These are phyloP conservation scores for Coemansia sp. DNA, from an alignment of 192 early-diverging fungal genomes.

Conservation along the genomic window DNA sequence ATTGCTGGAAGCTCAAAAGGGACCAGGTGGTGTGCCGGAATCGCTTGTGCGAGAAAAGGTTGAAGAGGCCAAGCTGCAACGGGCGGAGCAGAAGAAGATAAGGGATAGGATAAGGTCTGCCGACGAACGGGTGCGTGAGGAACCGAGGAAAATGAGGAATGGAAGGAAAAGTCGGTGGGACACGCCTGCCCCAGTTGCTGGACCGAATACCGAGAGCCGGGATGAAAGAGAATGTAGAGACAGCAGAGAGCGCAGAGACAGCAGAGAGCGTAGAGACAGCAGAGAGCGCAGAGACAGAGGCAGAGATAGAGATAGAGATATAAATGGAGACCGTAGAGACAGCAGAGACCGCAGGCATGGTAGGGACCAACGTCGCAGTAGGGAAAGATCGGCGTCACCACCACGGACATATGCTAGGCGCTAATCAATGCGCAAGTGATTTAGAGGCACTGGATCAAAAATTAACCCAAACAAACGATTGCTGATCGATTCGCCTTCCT, in stretches of 20 bases:
- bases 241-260: too few species aligned
- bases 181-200: neutral
- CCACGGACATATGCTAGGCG: neutral
- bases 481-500: neutral
- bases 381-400: neutral
- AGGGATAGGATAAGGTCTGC: constrained; percentile 17
- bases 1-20: constrained; percentile 82
- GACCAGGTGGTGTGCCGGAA: constrained; percentile 79
- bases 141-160: constrained; percentile 2
- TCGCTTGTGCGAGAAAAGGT: constrained; percentile 84
- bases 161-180: constrained; percentile 40
- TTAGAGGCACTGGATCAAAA: neutral
- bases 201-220: neutral
- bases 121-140: constrained; percentile 8
- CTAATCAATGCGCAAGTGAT: neutral
- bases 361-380: neutral
- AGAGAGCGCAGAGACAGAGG: too few species aligned
- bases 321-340: neutral
- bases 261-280: too few species aligned
- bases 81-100: constrained; percentile 28
- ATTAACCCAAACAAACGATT: neutral
- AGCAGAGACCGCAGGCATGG: neutral
- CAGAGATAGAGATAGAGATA: neutral
- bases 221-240: neutral
- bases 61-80: constrained; percentile 63